These are phyloP conservation scores for Ceratocystis papillata DNA, from an alignment of 2,329 filamentous ascomycete species.

Conservation along the genomic window DNA sequence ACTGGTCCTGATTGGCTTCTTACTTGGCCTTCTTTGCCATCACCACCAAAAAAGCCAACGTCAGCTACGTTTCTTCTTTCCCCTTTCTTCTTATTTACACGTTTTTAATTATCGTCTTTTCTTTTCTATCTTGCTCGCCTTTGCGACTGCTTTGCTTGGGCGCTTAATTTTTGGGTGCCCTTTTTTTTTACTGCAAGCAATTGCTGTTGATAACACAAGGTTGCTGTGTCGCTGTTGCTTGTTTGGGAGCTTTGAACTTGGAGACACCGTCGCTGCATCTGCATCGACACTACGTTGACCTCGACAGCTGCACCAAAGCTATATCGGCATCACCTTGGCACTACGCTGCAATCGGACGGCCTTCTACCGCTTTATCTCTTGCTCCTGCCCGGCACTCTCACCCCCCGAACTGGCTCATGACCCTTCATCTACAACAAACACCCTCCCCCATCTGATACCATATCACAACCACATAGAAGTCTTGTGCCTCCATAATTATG, in stretches of 20 bases:
- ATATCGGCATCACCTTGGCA: too few species aligned
- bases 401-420: conserved; percentile 1
- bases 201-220: neutral
- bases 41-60: neutral
- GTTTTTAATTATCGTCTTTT: neutral
- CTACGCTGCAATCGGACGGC: too few species aligned
- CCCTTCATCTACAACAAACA: neutral
- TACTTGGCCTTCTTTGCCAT: too few species aligned
- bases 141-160: neutral
- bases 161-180: neutral
- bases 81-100: neutral
- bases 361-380: neutral
- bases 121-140: neutral
- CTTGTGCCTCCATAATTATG: conserved; percentile 1
- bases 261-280: neutral
- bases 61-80: conserved; percentile 1
- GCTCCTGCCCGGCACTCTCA: neutral
- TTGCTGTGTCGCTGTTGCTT: neutral
- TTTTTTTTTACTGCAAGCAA: neutral
- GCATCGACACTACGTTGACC: neutral
- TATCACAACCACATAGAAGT: neutral
- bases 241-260: conserved; percentile 11
- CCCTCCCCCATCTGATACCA: neutral
- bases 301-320: too few species aligned
- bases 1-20: too few species aligned